These are phyloP conservation scores for Karstenula rhodostoma DNA, from an alignment of 2,329 filamentous ascomycete species.

Conservation along the genomic window DNA sequence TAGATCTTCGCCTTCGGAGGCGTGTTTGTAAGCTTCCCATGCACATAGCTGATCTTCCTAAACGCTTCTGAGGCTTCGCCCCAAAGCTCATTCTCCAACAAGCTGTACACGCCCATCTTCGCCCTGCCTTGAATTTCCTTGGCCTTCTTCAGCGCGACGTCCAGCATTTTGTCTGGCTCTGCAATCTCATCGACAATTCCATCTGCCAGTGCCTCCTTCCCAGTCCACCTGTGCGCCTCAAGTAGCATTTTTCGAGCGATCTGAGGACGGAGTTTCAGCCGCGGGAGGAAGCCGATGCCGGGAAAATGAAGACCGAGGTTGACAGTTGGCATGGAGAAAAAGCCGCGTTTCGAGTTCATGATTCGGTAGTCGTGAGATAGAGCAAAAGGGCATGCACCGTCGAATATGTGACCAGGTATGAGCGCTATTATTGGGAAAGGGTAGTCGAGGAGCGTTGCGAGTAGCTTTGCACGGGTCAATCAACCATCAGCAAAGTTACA, in stretches of 20 bases:
- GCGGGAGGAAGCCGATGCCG: conserved; percentile 61
- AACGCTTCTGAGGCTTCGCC: conserved; percentile 62
- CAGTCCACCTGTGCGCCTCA: conserved; percentile 64
- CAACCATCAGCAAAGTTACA: not conserved
- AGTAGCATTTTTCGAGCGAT: conserved; percentile 65
- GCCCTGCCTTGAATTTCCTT: conserved; percentile 52
- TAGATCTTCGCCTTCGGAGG: conserved; percentile 60
- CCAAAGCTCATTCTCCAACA: conserved; percentile 61
- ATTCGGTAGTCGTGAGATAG: conserved; percentile 59
- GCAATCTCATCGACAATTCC: conserved; percentile 63
- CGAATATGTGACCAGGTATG: conserved; percentile 60
- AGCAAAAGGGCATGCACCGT: conserved; percentile 58
- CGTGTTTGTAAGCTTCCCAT: conserved; percentile 54
- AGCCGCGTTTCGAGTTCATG: conserved; percentile 46
- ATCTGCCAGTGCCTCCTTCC: conserved; percentile 59
- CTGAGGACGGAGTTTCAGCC: conserved; percentile 60
- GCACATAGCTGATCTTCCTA: conserved; percentile 62
- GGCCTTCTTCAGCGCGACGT: conserved; percentile 57
- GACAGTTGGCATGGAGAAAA: conserved; percentile 57
- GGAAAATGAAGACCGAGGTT: conserved; percentile 64
- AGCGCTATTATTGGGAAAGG: conserved; percentile 59
- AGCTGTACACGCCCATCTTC: conserved; percentile 61
- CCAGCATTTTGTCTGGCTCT: conserved; percentile 56
- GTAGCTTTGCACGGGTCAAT: conserved; percentile 38
- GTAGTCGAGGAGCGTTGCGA: conserved; percentile 59